Evolutionary conservation across 2,329 filamentous ascomycete species (phyloP), one percentile per base, ranked within the genome.

Genomic region (Colletotrichum gloeosporioides): DNA sequence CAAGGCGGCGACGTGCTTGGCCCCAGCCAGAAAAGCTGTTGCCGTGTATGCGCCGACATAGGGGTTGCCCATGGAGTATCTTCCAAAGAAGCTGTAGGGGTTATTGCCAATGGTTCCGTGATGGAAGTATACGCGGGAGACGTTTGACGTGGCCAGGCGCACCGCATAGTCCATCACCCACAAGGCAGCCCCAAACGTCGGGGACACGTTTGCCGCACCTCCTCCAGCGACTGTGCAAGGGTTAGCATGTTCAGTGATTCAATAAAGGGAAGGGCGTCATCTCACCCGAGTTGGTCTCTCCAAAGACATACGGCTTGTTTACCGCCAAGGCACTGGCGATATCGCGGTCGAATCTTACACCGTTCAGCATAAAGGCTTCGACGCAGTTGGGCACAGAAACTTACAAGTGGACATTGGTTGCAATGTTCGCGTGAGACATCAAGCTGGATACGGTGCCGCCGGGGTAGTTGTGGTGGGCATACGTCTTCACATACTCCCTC

Each of bases 41-140:
- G 86, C 86, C n/a, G 78, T 78, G 63, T 87, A 88, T 1, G 88
- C 89, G 6, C 89, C 89, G 72, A 89, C 90, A 79, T 90, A 91
- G 0, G 89, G 88, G 1, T 87, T 84, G 1, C 88, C 88, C 84
- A 89, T 89, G 57, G 81, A 84, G 78, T 89, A 88, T 4, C 86
- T 82, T 4, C 86, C 87, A 84, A 86, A 89, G 83, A 85, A 88
- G 80, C 86, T 88, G 78, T 89, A 89, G 77, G 86, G 85, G 76
- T 82, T 90, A 79, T 89, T 88, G 5, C 88, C 88, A 10, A 90
- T 85, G 0, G 89, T 90, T 16, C 89, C 86, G 15, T 88, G 87
- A 78, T 90, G 89, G 83, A 90, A 90, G 77, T 89, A 90, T 0
- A 44, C 36, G 13, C 73, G 70, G 25, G 68, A 72, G 25, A 75